Base-by-base conservation (phyloP, 2,329 filamentous ascomycete genomes). In the Penicillium sp. region DNA sequence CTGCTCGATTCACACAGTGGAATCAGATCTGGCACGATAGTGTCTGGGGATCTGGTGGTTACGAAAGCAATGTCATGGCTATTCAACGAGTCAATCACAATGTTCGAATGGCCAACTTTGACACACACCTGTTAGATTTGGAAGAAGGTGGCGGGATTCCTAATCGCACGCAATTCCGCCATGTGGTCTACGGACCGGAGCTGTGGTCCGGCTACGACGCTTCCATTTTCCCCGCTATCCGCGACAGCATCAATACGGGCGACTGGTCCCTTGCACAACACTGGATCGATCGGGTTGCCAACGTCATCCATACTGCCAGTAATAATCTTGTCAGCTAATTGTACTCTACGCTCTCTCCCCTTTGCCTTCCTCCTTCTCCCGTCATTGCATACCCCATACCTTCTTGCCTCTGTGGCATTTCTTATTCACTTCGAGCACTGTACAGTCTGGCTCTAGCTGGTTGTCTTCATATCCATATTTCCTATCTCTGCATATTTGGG, bases 91-190 rank as follows among this genome's bases (percentile, higher is more conserved):
- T 87, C 54, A 82, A 81, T 38, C 90, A 93, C 70, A 97, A 97
- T 70, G 80, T 82, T 50, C 84, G 85, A 58, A 87, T 96, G 82
- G 83, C 85, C 3, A 78, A 79, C 47, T 96, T 99, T 67, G 94
- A 99, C 69, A 87, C 86, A 8, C 79, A 89, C 65, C 73, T 99
- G 47, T 75, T 97, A 26, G 94, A 99, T 74, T 68, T 91, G 47
- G 84, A 86, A 39, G 71, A 78, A 18, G 84, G 79, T 34, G 86
- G 85, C 58, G 91, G 91, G 88, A 82, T 95, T 4, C 89, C 89
- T 36, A 90, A 90, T 63, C 86, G 93, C 59, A 89, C 88, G 5
- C 94, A 97, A 74, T 99, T 91, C 80, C 96, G 95, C 72, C 94
- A 96, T 72, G 82, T 95, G 66, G 76, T 99, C 51, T 95, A 92